Evolutionary conservation across 306 rosid species (phyloP).

Genomic region (Crotalaria pallida): DNA sequence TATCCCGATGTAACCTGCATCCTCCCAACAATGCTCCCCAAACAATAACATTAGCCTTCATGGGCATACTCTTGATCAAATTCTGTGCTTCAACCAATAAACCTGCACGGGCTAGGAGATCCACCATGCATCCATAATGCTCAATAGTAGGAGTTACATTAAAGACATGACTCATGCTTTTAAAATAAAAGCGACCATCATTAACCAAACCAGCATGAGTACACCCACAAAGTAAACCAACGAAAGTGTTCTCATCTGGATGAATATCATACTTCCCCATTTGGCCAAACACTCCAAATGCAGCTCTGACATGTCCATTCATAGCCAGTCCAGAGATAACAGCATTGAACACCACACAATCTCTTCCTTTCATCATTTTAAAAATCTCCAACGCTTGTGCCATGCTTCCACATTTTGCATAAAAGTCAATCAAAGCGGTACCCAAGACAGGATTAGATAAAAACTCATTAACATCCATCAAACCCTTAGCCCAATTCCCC

Average conservation of each 20-base stretch:
- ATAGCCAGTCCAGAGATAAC: slow-evolving; percentile 61
- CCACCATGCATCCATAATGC: slow-evolving; percentile 78
- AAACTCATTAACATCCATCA: slow-evolving; percentile 47
- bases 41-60: slow-evolving; percentile 56
- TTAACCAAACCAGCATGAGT: slow-evolving; percentile 68
- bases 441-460: slow-evolving; percentile 53
- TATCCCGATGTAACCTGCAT: slow-evolving; percentile 55
- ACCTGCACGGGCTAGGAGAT: slow-evolving; percentile 72
- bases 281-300: slow-evolving; percentile 58
- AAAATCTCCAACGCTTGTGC: slow-evolving; percentile 49
- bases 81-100: slow-evolving; percentile 51
- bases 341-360: slow-evolving; percentile 58
- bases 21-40: slow-evolving; percentile 77
- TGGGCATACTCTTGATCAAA: slow-evolving; percentile 55
- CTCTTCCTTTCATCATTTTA: slow-evolving; percentile 48
- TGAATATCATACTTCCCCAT: slow-evolving; percentile 51
- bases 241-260: slow-evolving; percentile 60
- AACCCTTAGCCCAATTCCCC: slow-evolving; percentile 53
- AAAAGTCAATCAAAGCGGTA: slow-evolving; percentile 69
- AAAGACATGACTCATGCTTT: slow-evolving; percentile 39
- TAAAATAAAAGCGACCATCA: slow-evolving; percentile 58
- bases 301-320: slow-evolving; percentile 54
- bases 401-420: slow-evolving; percentile 71
- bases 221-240: slow-evolving; percentile 69
- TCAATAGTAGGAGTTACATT: slow-evolving; percentile 54